Evolutionary conservation across 192 early-diverging fungal genomes (phyloP).

Genomic region (Mortierella antarctica): DNA sequence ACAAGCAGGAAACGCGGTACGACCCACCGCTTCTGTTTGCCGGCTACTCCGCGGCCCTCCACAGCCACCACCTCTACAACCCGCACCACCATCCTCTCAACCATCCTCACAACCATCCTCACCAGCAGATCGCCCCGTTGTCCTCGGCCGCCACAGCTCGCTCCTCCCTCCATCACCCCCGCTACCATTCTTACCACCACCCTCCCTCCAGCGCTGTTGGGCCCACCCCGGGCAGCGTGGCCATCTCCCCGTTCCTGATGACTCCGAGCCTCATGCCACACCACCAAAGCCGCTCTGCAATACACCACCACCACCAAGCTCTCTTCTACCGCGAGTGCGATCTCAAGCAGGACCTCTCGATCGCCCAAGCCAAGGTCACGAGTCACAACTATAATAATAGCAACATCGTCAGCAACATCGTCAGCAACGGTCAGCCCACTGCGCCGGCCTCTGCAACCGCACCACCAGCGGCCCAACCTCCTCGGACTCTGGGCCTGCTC

Average conservation of each 20-base stretch:
- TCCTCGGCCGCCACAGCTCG: constrained; percentile 1
- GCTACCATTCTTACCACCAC: constrained; percentile 41
- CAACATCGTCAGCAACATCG: constrained; percentile 9
- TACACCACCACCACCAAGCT: constrained; percentile 16
- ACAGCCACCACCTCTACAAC: not conserved
- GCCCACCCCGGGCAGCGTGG: not conserved
- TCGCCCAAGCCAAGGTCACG: constrained; percentile 8
- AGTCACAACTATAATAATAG: constrained; percentile 7
- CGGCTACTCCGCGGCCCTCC: not conserved
- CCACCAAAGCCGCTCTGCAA: not conserved
- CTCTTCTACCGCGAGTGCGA: constrained; percentile 34
- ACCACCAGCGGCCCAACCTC: not conserved
- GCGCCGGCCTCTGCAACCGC: constrained; percentile 7
- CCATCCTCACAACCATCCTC: constrained; percentile 4
- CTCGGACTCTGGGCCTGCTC: constrained; percentile 9
- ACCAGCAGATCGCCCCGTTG: not conserved
- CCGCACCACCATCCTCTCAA: no score
- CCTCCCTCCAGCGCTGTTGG: constrained; percentile 3
- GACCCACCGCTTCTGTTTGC: constrained; percentile 41
- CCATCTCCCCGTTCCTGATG: not conserved
- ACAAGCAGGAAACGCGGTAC: constrained; percentile 44
- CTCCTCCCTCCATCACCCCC: constrained; percentile 24
- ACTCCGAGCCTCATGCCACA: constrained; percentile 9
- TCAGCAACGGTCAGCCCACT: constrained; percentile 2
- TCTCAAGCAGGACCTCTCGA: constrained; percentile 40